These are phyloP conservation scores for Eutypa lata DNA, from an alignment of 2,329 filamentous ascomycete species.

Conservation along the genomic window DNA sequence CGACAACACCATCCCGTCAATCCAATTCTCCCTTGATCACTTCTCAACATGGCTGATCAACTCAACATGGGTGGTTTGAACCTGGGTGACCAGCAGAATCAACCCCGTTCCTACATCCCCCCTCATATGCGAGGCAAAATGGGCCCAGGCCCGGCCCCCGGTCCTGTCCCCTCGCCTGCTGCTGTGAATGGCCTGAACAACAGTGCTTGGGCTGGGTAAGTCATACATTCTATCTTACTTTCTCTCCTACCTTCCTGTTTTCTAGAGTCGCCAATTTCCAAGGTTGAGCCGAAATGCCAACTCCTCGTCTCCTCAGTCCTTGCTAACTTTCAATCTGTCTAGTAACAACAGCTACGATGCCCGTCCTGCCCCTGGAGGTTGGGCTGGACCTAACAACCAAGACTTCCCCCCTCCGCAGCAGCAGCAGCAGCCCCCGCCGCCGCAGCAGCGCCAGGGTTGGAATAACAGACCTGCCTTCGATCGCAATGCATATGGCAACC, in stretches of 20 bases:
- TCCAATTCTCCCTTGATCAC: conserved; percentile 11
- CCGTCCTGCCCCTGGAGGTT: conserved; percentile 22
- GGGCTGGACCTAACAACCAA: conserved; percentile 35
- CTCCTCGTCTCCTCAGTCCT: not conserved
- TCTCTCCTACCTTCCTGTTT: not conserved
- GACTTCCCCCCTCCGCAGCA: too few species aligned
- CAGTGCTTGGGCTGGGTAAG: conserved; percentile 64
- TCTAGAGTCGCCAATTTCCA: not conserved
- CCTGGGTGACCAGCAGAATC: conserved; percentile 49
- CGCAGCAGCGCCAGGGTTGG: conserved; percentile 24
- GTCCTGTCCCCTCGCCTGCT: conserved; percentile 29
- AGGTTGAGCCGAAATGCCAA: not conserved
- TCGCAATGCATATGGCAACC: conserved; percentile 60
- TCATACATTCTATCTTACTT: conserved; percentile 12
- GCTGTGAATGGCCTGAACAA: conserved; percentile 54
- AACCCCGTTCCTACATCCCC: conserved; percentile 73
- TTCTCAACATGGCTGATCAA: conserved; percentile 72
- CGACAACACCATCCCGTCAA: conserved; percentile 7
- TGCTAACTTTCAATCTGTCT: conserved; percentile 21
- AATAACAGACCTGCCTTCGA: conserved; percentile 47
- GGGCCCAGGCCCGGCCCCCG: conserved; percentile 25
- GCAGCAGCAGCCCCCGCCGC: conserved; percentile 16
- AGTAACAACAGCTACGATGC: conserved; percentile 48
- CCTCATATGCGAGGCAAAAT: conserved; percentile 72
- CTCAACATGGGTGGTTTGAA: conserved; percentile 77